Evolutionary conservation across 2,329 filamentous ascomycete genomes (phyloP), one percentile per base, ranked within the genome.

Genomic region (Nothopassalora personata): DNA sequence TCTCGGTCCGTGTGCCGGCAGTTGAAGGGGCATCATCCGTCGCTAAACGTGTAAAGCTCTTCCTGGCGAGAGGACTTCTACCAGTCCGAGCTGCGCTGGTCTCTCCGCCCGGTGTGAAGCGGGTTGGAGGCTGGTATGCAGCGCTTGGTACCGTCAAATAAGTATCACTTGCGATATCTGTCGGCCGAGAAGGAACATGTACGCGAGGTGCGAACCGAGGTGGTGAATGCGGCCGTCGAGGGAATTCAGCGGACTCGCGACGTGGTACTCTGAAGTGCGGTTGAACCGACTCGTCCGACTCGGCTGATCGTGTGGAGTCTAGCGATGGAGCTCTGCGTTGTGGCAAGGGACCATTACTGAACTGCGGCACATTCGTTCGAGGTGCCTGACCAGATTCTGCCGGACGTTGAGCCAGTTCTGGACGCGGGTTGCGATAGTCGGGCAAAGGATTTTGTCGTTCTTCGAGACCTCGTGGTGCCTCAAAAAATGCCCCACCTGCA

Each of bases 21-120:
- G 60, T 57, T 1, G 59, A 60, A 1, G 61, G 60, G 6, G 60
- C 61, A 34, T 66, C 65, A 7, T 65, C 61, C 7, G 59, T 62
- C 9, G 61, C 67, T 27, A 66, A 53, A 5, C 60, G 62, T 1
- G 66, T 68, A 60, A 77, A 78, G 63, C 76, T 78, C 60, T 74
- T 73, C 48, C 76, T 72, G 3, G 77, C 77, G 19, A 80, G 71
- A 2, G 78, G 78, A 59, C 76, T 79, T 30, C 75, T 73, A 53
- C 76, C 77, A 7, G 67, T 71, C n/a, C 74, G 64, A 5, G 56
- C 43, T 2, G 59, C 61, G 15, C 54, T 57, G 52, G 56, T 60
- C 27, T 54, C 47, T 13, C 51, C 54, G 19, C 54, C 46, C 46
- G 55, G 36, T 23, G 47, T 50, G 30, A 52, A 54, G 28, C 60